These are phyloP conservation scores for Oligophagozyma castellii DNA, from an alignment of 1,139 yeast genomes.

Conservation along the genomic window DNA sequence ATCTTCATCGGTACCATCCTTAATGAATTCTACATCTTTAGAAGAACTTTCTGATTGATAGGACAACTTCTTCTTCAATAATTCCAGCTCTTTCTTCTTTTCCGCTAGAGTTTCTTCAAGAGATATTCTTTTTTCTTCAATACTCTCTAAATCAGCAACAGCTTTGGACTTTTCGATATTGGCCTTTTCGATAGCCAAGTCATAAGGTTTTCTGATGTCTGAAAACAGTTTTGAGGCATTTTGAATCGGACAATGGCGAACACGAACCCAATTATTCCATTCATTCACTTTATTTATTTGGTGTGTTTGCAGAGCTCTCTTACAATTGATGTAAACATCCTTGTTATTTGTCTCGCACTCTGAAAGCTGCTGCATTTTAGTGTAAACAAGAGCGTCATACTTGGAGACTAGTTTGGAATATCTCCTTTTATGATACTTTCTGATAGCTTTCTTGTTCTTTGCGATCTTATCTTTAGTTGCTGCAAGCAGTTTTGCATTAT, in stretches of 20 bases:
- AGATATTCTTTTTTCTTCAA: background rate
- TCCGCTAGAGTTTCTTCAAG: background rate
- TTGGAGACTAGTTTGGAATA: background rate
- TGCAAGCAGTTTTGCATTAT: slow-evolving; percentile 29
- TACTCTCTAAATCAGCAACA: background rate
- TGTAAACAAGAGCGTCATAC: background rate
- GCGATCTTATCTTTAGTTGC: slow-evolving; percentile 9
- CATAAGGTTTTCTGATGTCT: background rate
- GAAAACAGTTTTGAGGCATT: background rate
- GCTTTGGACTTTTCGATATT: background rate
- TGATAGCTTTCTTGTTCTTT: background rate
- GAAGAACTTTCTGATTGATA: too few species aligned
- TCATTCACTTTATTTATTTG: slow-evolving; percentile 6
- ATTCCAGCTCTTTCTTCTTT: background rate
- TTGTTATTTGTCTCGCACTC: slow-evolving; percentile 8
- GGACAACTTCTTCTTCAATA: background rate
- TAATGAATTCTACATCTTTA: slow-evolving; percentile 5
- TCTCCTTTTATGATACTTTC: slow-evolving; percentile 6
- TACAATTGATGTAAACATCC: slow-evolving; percentile 14
- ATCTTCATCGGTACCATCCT: slow-evolving; percentile 7
- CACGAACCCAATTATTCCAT: slow-evolving; percentile 5
- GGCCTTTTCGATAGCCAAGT: background rate
- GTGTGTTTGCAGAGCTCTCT: slow-evolving; percentile 5
- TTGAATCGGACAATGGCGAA: background rate
- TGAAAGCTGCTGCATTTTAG: slow-evolving; percentile 21